Evolutionary conservation across 2,329 filamentous ascomycete species (phyloP), one percentile per base, ranked within the genome.

Genomic region (Colletotrichum sp.): DNA sequence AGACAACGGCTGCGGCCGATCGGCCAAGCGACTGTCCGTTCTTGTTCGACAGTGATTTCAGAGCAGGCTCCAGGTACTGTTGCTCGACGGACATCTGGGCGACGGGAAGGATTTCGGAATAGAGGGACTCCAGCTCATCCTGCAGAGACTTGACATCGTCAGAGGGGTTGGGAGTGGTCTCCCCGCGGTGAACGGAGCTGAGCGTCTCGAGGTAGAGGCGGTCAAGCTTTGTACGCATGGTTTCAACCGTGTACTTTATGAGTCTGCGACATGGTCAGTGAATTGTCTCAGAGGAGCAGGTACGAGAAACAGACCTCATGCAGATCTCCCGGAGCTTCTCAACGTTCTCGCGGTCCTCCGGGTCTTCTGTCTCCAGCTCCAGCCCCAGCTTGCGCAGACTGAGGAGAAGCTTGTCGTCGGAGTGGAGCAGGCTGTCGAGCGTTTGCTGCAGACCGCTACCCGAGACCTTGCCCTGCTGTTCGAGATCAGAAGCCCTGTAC

Each of bases 21-120:
- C 86, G 86, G 12, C 82, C 82, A n/a, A 88, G 78, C 27, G 84
- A 86, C 48, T 87, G 84, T 1, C 86, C 85, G 66, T 86, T 87
- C 71, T 84, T 87, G 4, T 85, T 82, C 8, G 87, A 83, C 6
- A 89, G 81, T 1, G 86, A 84, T 71, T 84, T 83, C 8, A 91
- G 83, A 2, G 93, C 91, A 0, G 93, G 93, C 75, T 91, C 89
- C 7, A 93, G 86, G 78, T 93, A 89, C 80, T 94, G 91, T 79
- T 93, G 90, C 78, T 94, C 92, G 1, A 93, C 88, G 0, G 93
- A 91, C 91, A 95, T 95, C 77, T 94, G 91, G 8, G 93, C 90
- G 3, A 95, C 91, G 0, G 93, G 91, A 1, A 93, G 85, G 55
- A 95, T 92, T 80, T 95, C 94, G 0, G 92, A 86, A 78, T 94